These are phyloP conservation scores for Torulaspora gathmanii DNA, from an alignment of 805 yeast genomes.

Conservation along the genomic window DNA sequence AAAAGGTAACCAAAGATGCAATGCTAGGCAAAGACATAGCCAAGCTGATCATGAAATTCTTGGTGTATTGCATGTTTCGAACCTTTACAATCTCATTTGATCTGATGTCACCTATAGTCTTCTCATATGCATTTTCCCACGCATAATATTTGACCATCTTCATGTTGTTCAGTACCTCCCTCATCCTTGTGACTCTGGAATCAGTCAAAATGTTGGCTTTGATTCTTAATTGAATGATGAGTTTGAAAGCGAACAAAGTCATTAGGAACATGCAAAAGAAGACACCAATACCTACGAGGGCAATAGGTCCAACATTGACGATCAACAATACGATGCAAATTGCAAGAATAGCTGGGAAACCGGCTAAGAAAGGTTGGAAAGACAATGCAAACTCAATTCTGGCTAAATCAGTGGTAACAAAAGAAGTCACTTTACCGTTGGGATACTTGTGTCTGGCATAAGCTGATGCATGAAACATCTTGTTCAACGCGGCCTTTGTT, in stretches of 20 bases:
- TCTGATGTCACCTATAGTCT: constrained; percentile 53
- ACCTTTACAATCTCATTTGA: constrained; percentile 56
- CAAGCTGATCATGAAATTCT: constrained; percentile 60
- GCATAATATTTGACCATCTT: constrained; percentile 83
- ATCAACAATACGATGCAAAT: constrained; percentile 62
- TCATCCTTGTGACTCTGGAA: constrained; percentile 64
- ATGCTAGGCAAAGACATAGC: constrained; percentile 65
- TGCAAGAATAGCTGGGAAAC: constrained; percentile 59
- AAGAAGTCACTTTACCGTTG: constrained; percentile 64
- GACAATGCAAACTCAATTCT: constrained; percentile 75
- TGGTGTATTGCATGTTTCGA: constrained; percentile 56
- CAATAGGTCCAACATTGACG: constrained; percentile 64
- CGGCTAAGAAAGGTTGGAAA: constrained; percentile 58
- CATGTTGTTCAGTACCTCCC: constrained; percentile 73
- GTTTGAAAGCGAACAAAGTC: constrained; percentile 46
- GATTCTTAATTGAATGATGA: constrained; percentile 51
- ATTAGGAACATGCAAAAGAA: constrained; percentile 38
- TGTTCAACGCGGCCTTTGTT: constrained; percentile 64
- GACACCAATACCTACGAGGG: constrained; percentile 66
- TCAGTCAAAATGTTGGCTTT: constrained; percentile 67
- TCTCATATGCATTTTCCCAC: constrained; percentile 80
- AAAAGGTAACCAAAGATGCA: constrained; percentile 61
- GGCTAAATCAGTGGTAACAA: constrained; percentile 77
- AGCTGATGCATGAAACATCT: constrained; percentile 58
- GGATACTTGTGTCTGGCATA: constrained; percentile 57